phyloP scores from a whole-genome alignment of 441 rosid species.

The Syzygium malaccense region DNA sequence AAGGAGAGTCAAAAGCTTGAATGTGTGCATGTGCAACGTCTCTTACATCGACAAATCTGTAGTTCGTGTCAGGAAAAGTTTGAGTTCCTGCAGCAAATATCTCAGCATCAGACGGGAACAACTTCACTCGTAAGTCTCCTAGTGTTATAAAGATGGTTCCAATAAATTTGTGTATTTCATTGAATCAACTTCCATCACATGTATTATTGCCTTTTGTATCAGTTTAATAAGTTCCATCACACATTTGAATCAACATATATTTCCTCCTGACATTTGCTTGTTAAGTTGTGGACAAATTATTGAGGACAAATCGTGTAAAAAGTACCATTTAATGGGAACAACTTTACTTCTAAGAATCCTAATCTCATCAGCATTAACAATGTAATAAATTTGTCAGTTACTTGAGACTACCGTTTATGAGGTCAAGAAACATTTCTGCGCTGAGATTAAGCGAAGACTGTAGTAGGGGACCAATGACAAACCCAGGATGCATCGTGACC shows the following conservation, averaged over 20 bases:
- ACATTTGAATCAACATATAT: neutral
- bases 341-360: neutral
- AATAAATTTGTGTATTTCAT: neutral
- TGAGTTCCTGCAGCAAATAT: neutral
- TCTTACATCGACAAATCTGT: neutral
- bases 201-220: neutral
- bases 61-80: neutral
- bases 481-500: conserved; percentile 34
- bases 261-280: neutral
- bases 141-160: neutral
- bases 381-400: neutral
- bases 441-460: conserved; percentile 42
- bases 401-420: conserved; percentile 27
- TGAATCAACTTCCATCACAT: neutral
- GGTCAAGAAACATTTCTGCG: conserved; percentile 27
- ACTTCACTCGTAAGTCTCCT: neutral
- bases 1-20: neutral
- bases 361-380: neutral
- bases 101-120: neutral
- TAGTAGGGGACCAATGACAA: conserved; percentile 48
- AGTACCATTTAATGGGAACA: neutral
- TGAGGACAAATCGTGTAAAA: neutral
- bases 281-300: neutral
- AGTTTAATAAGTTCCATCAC: neutral
- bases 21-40: neutral